Evolutionary conservation across 179 eudicot genomes (phyloP), one percentile per base, ranked within the genome.

Genomic region (Sideroxylon spinosum): DNA sequence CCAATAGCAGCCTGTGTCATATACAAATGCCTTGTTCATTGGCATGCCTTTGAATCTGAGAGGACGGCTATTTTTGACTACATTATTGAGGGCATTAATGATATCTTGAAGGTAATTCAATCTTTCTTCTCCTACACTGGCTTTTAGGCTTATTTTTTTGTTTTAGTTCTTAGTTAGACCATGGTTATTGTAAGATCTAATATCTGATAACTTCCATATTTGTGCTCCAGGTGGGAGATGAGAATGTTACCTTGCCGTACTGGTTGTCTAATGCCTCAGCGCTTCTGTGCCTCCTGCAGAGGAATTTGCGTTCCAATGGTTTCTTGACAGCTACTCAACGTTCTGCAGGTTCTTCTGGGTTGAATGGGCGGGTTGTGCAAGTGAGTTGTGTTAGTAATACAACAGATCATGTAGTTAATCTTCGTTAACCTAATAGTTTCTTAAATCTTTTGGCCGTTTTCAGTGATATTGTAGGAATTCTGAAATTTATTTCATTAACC

Each of bases 11-110:
- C 99, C 68, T 88, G 98, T 83, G 85, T 96, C 44, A 89, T 96
- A 70, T 96, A 94, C 85, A 94, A 84, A 82, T 94, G 95, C 84
- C 99, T 96, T 80, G 81, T 92, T 81, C 97, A 92, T 78, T 96
- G 99, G 97, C 97, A 85, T 82, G 92, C 92, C 79, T 96, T 96
- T 82, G 99, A 96, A 68, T 89, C 99, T 48, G 99, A 96, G 86
- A 91, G 98, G 86, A 96, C 99, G 11, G 82, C 93, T 67, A 91
- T 94, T 74, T 96, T 96, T 79, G 99, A 96, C 80, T 91, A 87
- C 80, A 87, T 96, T 62, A 90, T 96, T 79, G 99, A 91, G 80
- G 87, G 89, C 57, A 89, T 96, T 77, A 94, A 96, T 76, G 87
- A 81, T 73, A 95, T 84, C 66, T 81, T 91, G 77, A 96, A 94